Evolutionary conservation across 139 green algal genomes (phyloP), one percentile per base, ranked within the genome.

Genomic region (Chlamydomonas incerta): DNA sequence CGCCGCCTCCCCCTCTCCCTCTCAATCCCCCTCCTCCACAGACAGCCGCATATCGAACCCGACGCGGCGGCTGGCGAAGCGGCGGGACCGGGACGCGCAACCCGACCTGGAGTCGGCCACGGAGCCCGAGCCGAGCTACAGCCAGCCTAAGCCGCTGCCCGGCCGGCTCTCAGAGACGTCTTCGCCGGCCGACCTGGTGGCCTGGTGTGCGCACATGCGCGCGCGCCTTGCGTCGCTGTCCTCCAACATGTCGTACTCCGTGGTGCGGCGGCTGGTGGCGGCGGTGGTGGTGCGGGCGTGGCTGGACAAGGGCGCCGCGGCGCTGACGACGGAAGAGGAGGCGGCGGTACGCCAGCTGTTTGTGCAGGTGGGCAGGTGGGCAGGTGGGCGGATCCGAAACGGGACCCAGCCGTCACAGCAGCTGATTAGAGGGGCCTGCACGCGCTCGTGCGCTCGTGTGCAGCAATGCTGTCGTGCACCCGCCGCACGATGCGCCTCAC

Each of bases 261-360:
- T 74, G 33, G 23, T 83, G 4, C 76, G 76, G 41, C 62, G 76
- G 37, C 41, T 83, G 29, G 28, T 83, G 41, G 50, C 76, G 62
- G 63, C 76, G 76, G 76, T 65, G 18, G 63, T 74, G 5, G 76
- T 83, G 24, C 76, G 76, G 18, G 35, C 76, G 28, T 74, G 63
- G 76, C 76, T 83, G 76, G 76, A 83, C 46, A 46, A 29, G 6
- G 65, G 57, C 15, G 37, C 41, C 41, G 35, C 26, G 63, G 18
- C 28, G 41, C 46, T 83, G 23, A 18, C 29, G 6, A 46, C 50
- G 14, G 41, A 5, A 63, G 76, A 83, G 41, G 76, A 83, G 23
- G n/a, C n/a, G 41, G 76, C 76, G 5, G 63, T 83, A 3, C 66
- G 41, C 23, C n/a, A 13, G 28, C 46, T 83, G n/a, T 74, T 83